Evolutionary conservation across 805 yeast species (phyloP).

Genomic region (Ogataea chonburiensis): DNA sequence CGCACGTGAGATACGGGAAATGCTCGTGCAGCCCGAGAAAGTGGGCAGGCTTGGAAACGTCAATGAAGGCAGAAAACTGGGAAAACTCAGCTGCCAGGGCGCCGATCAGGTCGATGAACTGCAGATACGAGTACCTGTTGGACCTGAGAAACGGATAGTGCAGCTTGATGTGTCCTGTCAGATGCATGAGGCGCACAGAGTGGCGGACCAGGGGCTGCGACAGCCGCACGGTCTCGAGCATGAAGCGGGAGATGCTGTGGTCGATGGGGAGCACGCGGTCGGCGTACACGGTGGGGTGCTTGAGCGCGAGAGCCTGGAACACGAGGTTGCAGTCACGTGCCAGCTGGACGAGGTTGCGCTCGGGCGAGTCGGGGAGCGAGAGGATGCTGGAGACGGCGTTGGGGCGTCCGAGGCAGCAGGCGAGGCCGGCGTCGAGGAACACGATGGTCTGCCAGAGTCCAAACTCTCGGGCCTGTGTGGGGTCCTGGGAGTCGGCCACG

Average conservation of each 20-base stretch:
- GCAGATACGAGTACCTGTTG: slow-evolving; percentile 6
- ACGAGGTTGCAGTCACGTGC: background rate
- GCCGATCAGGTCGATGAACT: slow-evolving; percentile 7
- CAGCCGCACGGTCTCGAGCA: too few relatives aligned
- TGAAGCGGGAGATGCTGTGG: too few relatives aligned
- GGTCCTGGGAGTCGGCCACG: too few relatives aligned
- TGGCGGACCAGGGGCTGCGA: too few relatives aligned
- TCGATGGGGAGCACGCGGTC: background rate
- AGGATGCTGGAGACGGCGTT: background rate
- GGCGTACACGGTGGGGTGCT: too few relatives aligned
- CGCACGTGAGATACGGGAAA: slow-evolving; percentile 14
- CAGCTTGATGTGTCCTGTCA: slow-evolving; percentile 12
- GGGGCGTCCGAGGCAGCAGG: slow-evolving; percentile 2
- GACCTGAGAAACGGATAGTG: slow-evolving; percentile 14
- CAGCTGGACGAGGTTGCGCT: background rate
- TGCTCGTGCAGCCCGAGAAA: slow-evolving; percentile 4
- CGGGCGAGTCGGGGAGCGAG: background rate
- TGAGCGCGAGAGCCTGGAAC: too few relatives aligned
- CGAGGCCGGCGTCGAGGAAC: slow-evolving; percentile 7
- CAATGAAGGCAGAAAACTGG: slow-evolving; percentile 4
- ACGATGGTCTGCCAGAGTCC: slow-evolving; percentile 9
- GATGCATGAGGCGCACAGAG: slow-evolving; percentile 5
- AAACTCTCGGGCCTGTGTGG: too few relatives aligned
- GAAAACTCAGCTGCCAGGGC: slow-evolving; percentile 4
- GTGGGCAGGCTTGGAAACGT: background rate